These are phyloP conservation scores for Phytophthora kernoviae DNA, from an alignment of 352 stramenopile species.

Conservation along the genomic window DNA sequence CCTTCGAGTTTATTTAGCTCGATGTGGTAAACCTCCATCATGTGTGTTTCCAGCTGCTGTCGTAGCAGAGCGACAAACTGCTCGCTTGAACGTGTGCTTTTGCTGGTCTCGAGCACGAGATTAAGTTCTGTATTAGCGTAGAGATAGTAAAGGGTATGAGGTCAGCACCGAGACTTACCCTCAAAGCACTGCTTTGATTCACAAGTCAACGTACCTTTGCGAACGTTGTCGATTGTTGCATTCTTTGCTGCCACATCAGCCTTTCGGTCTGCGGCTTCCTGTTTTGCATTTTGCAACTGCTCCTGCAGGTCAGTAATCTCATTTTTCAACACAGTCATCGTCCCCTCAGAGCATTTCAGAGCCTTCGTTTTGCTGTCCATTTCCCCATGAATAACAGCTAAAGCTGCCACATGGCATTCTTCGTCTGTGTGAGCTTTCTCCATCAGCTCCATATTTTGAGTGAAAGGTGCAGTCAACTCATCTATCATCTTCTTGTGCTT, in stretches of 20 bases:
- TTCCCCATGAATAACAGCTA: constrained; percentile 10
- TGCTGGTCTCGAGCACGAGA: constrained; percentile 27
- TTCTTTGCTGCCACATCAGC: constrained; percentile 40
- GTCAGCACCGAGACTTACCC: neutral
- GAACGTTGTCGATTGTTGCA: constrained; percentile 56
- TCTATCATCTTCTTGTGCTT: constrained; percentile 12
- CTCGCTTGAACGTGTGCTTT: constrained; percentile 27
- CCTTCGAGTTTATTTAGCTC: constrained; percentile 21
- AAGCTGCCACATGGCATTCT: constrained; percentile 6
- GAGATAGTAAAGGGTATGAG: neutral
- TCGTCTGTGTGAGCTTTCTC: constrained; percentile 21
- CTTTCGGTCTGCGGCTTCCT: constrained; percentile 28
- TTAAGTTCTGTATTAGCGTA: constrained; percentile 36
- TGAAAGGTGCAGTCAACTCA: constrained; percentile 14
- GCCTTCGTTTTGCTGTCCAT: constrained; percentile 10
- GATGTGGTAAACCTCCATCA: constrained; percentile 49
- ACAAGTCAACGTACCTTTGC: constrained; percentile 37
- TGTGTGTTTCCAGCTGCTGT: constrained; percentile 56
- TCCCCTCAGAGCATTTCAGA: constrained; percentile 7
- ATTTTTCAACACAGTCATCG: constrained; percentile 3
- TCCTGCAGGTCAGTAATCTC: constrained; percentile 18
- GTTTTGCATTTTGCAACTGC: constrained; percentile 16
- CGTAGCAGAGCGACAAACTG: constrained; percentile 41
- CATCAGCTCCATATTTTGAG: constrained; percentile 22
- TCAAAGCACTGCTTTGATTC: neutral